Base-by-base conservation (phyloP, 208 protist species). In the Crithidia fasciculata region DNA sequence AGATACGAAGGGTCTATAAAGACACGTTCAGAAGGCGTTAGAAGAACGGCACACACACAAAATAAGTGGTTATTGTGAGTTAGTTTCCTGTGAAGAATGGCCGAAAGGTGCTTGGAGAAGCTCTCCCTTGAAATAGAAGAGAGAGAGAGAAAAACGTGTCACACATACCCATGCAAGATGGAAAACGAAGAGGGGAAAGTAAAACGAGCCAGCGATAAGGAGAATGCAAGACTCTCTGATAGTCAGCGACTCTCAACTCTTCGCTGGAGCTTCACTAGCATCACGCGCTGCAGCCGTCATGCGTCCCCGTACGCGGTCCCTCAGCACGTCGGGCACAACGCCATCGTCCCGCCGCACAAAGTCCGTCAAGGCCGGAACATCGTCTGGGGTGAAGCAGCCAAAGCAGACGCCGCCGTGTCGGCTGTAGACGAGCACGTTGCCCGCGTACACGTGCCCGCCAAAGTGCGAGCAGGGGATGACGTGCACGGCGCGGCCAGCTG, bases 361-460 rank as follows among this genome's bases (percentile, higher is more conserved):
- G 4, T 58, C 53, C 28, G 68, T 8, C 12, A 77, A 53, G 37
- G 64, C 45, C 36, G 59, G 70, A 19, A 71, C 70, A 58, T 80
- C 56, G 12, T 45, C 55, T 2, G 74, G 75, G 2, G 54, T 78
- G 5, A 79, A 61, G 8, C 43, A 68, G 9, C 79, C 70, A 45
- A 74, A 82, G 50, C 61, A 73, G 19, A 72, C 52, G 16, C 50
- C 58, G 37, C 70, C 59, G 44, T 77, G 60, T 2, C n/a, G 43
- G 65, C 36, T 78, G 69, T 79, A 84, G 16, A 84, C 39, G 5
- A 87, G 59, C 50, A 74, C 74, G 56, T 78, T 84, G 19, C 64
- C 78, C 12, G 79, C 82, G 62, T 80, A 82, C 47, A 66, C 39
- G 61, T 80, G 78, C 13, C 82, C 78, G 40, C 75, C 82, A 36